Base-by-base conservation (phyloP, 176 grass and related monocot species). In the Carex littledalei region DNA sequence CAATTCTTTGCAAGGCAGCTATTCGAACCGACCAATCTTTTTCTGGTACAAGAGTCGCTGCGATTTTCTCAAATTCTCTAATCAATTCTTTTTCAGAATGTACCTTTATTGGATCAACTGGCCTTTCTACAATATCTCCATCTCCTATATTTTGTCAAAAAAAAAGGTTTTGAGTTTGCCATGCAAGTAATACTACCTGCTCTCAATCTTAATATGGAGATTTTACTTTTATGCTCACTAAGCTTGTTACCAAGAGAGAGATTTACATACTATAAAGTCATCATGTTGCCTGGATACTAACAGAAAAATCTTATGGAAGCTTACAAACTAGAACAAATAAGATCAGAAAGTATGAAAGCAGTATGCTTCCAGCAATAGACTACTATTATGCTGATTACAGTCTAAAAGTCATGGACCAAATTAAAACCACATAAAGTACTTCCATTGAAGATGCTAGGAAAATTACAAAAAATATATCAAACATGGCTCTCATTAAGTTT, bases 61-160 rank as follows among this genome's bases (percentile, higher is more conserved):
- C 91, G 20, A 98, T 94, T 82, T 94, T 98, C 88, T 98, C 95
- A 78, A 98, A 87, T 64, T 98, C 95, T 84, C 91, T 87, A 78
- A 94, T 79, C 69, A 98, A 89, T 88, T 98, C 95, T 86, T 98
- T 98, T 83, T 98, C 95, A 15, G 95, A 98, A 84, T 94, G 89
- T 81, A 98, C 88, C 83, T 90, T 94, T 84, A 98, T 85, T 84
- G 95, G 91, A 58, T 93, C 92, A 82, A 94, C 88, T 86, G 89
- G 85, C 78, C 90, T 98, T 91, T 98, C 95, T 72, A 89, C 84
- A 78, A 86, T 70, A 92, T 98, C 91, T 2, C 81, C 80, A 17
- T 98, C 95, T 52, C 93, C 95, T 98, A 41, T 39, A 89, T 89
- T 65, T 85, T 54, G 64, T n/a, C 16, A 71, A 24, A 54, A 81